Base-by-base conservation (phyloP, 495 filamentous ascomycete genomes). In the Penicillium maclennaniae region DNA sequence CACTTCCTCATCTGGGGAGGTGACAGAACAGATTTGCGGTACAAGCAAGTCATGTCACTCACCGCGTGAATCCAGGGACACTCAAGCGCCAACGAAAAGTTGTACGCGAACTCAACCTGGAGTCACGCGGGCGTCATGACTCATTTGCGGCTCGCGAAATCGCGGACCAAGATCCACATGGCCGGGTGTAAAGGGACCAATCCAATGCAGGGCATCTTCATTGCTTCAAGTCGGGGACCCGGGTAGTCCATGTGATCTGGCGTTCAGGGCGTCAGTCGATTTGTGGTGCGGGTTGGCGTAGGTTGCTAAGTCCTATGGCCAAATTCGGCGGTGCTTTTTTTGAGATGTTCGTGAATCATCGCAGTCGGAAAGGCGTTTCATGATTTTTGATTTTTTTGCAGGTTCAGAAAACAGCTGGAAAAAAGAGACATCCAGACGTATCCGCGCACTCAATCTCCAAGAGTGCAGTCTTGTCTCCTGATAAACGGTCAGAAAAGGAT, bases 171-270 rank as follows among this genome's bases (percentile, higher is more conserved):
- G 55, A 54, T 60, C 61, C 60, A 60, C 63, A 69, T 66, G 67
- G 72, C 62, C 68, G 69, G 69, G 69, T 61, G 49, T 59, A 48
- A 50, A 62, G 49, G 63, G 74, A 74, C 74, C 74, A 77, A 75
- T 77, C 71, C 71, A 51, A 69, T 67, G 60, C 45, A 46, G 47
- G 43, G 47, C 54, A 69, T 69, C 66, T 74, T 77, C 74, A 75
- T 77, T 77, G 74, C 66, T 77, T 46, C 74, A 68, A 77, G 74
- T 74, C 74, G 55, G 53, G 61, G 61, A 69, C 69, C 69, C 67
- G 65, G 51, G 38, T 48, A 20, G 25, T 56, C 68, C 66, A 63
- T 66, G 65, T 60, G 63, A 59, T 56, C 57, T 60, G 68, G 66
- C 59, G 65, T 65, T 65, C 64, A 49, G 28, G 15, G 36, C 38